Conservation (phyloP, 257 asterid species). For the Anisodus acutangulus region DNA sequence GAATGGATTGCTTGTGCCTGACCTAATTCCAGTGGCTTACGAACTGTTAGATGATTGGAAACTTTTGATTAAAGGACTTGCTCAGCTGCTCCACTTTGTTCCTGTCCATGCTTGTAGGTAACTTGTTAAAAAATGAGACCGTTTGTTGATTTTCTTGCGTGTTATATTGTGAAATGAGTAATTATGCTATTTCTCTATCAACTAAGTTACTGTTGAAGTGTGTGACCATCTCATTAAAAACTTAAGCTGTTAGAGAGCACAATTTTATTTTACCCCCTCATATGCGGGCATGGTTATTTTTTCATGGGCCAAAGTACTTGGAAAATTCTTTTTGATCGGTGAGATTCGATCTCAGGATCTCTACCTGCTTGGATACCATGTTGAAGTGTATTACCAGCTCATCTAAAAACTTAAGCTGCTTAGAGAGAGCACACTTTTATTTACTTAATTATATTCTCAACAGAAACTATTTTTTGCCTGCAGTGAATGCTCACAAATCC, state of each 20-base stretch:
- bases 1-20: constrained; percentile 73
- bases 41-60: constrained; percentile 83
- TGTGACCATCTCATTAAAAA: too few relatives aligned
- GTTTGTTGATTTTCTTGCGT: not conserved
- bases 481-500: constrained; percentile 93
- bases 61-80: constrained; percentile 72
- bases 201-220: constrained; percentile 21
- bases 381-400: too few relatives aligned
- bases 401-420: too few relatives aligned
- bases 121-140: constrained; percentile 9
- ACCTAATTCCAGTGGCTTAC: constrained; percentile 74
- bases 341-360: too few relatives aligned
- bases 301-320: too few relatives aligned
- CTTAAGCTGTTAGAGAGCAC: too few relatives aligned
- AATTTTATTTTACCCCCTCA: too few relatives aligned
- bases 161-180: constrained; percentile 39
- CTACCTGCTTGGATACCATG: too few relatives aligned
- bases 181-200: not conserved
- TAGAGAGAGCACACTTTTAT: too few relatives aligned
- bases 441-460: too few relatives aligned
- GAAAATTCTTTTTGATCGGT: too few relatives aligned
- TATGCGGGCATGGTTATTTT: too few relatives aligned
- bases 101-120: constrained; percentile 97
- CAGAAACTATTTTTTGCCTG: constrained; percentile 26
- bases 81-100: constrained; percentile 67